Evolutionary conservation across 2,329 filamentous ascomycete species (phyloP).

Genomic region (Nothophoma quercina): DNA sequence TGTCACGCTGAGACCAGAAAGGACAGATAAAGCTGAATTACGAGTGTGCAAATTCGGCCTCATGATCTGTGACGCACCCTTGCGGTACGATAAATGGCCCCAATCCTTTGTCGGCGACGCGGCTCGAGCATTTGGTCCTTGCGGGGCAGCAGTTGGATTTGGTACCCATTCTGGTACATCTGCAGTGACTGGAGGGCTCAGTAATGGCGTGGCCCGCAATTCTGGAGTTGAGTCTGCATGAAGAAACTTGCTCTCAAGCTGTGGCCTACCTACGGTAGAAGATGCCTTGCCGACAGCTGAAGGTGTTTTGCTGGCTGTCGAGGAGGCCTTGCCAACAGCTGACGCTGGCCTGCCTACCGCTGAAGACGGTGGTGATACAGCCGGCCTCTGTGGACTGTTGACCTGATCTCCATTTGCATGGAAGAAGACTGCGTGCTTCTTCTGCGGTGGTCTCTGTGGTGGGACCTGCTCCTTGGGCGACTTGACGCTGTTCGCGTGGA

Average conservation of each 20-base stretch:
- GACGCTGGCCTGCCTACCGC: conserved; percentile 25
- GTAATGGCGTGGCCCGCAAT: conserved; percentile 48
- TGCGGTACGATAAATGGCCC: conserved; percentile 58
- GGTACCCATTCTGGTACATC: conserved; percentile 36
- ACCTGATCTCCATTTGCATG: conserved; percentile 61
- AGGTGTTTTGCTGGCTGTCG: conserved; percentile 13
- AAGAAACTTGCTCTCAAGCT: conserved; percentile 68
- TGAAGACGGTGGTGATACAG: conserved; percentile 46
- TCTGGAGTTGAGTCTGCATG: conserved; percentile 67
- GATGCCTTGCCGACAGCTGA: conserved; percentile 21
- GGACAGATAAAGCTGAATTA: conserved; percentile 42
- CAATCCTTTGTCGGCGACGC: conserved; percentile 57
- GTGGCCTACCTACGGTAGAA: conserved; percentile 24
- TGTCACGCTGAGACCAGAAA: conserved; percentile 35
- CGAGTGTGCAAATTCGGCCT: conserved; percentile 45
- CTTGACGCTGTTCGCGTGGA: conserved; percentile 81
- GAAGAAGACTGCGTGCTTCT: conserved; percentile 59
- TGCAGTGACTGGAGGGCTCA: conserved; percentile 40
- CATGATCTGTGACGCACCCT: conserved; percentile 58
- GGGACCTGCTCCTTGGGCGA: conserved; percentile 42
- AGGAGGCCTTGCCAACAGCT: conserved; percentile 5
- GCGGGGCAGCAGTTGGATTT: conserved; percentile 16
- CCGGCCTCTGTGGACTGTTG: conserved; percentile 28
- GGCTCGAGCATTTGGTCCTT: conserved; percentile 41
- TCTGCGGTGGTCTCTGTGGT: conserved; percentile 38